These are phyloP conservation scores for Euptelea pleiosperma DNA, from an alignment of 164 flowering plant genomes.

Conservation along the genomic window DNA sequence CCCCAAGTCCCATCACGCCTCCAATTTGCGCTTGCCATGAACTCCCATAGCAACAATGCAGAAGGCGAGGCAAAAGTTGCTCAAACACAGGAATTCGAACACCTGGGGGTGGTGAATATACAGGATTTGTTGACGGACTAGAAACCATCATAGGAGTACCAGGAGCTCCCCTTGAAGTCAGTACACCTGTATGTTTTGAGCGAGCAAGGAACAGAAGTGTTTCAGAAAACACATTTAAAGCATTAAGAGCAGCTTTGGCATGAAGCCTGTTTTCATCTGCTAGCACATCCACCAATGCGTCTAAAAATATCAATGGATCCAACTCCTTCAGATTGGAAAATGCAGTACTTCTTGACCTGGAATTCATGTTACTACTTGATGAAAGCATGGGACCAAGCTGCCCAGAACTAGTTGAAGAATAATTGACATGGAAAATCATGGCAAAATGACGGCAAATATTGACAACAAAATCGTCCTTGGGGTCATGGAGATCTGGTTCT, in stretches of 20 bases:
- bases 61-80: slow-evolving; percentile 90
- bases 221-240: slow-evolving; percentile 79
- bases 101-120: slow-evolving; percentile 91
- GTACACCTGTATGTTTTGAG: slow-evolving; percentile 62
- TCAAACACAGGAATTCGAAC: slow-evolving; percentile 90
- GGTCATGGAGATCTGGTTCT: slow-evolving; percentile 74
- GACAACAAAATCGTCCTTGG: slow-evolving; percentile 76
- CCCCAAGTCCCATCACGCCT: slow-evolving; percentile 96
- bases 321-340: slow-evolving; percentile 75
- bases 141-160: slow-evolving; percentile 96
- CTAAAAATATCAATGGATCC: slow-evolving; percentile 90
- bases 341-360: slow-evolving; percentile 41
- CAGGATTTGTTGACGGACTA: slow-evolving; percentile 94
- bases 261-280: slow-evolving; percentile 88
- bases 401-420: slow-evolving; percentile 37
- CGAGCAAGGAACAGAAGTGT: slow-evolving; percentile 90
- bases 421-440: slow-evolving; percentile 74
- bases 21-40: slow-evolving; percentile 98
- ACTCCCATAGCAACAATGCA: slow-evolving; percentile 95
- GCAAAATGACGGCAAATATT: slow-evolving; percentile 96
- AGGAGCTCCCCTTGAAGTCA: slow-evolving; percentile 69
- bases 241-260: slow-evolving; percentile 87
- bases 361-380: slow-evolving; percentile 33
- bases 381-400: slow-evolving; percentile 50
- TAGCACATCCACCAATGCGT: slow-evolving; percentile 92